phyloP scores from a whole-genome alignment of 2,329 filamentous ascomycete genomes.

The Pseudogymnoascus sp. region DNA sequence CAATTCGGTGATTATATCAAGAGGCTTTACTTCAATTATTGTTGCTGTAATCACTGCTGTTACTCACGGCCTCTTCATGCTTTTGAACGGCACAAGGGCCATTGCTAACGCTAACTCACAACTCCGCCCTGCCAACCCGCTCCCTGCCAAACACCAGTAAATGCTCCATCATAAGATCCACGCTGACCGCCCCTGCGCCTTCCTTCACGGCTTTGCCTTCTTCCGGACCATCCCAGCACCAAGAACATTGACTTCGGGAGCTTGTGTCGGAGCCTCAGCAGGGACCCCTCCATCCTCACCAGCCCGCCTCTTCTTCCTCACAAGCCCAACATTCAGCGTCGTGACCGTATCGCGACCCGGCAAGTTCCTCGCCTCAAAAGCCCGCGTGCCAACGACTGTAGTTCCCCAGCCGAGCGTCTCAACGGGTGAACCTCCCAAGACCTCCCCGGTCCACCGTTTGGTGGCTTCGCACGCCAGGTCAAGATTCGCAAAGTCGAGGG shows the following conservation, averaged over 20 bases:
- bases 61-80: neutral
- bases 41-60: neutral
- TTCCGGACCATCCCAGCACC: conserved; percentile 45
- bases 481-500: conserved; percentile 63
- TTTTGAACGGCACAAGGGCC: neutral
- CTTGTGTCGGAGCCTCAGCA: conserved; percentile 2
- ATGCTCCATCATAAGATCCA: neutral
- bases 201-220: conserved; percentile 40
- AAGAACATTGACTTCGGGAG: conserved; percentile 40
- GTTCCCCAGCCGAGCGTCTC: conserved; percentile 43
- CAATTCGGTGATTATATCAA: no score
- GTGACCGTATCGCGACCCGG: conserved; percentile 14
- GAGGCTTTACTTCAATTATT: neutral
- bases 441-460: conserved; percentile 61
- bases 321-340: conserved; percentile 32
- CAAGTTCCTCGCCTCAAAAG: conserved; percentile 19
- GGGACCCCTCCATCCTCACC: conserved; percentile 18
- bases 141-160: neutral
- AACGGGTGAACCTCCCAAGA: conserved; percentile 35
- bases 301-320: conserved; percentile 45
- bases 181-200: neutral
- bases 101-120: neutral
- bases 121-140: neutral
- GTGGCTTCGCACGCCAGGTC: conserved; percentile 59
- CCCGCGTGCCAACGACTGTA: conserved; percentile 39